Conservation (phyloP, 2,329 filamentous ascomycete species). For the Fusarium sp. region DNA sequence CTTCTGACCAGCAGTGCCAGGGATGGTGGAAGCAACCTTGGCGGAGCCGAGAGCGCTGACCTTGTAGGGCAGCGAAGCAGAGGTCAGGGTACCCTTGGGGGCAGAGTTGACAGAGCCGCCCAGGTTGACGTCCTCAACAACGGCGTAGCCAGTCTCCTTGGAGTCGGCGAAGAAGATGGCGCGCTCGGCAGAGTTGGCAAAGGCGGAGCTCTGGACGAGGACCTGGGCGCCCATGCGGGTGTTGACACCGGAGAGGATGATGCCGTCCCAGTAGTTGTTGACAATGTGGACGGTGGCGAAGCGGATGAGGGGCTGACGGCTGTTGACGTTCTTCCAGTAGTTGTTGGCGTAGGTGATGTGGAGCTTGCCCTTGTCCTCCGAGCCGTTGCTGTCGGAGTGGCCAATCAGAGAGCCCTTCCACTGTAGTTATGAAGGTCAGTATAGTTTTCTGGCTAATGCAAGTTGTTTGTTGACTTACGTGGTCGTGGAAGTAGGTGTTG, state of each 20-base stretch:
- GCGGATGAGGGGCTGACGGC: slow-evolving; percentile 70
- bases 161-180: slow-evolving; percentile 56
- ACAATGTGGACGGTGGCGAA: slow-evolving; percentile 75
- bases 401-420: slow-evolving; percentile 71
- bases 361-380: slow-evolving; percentile 70
- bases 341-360: slow-evolving; percentile 75
- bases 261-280: slow-evolving; percentile 63
- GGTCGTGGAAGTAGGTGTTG: slow-evolving; percentile 48
- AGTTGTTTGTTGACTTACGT: slow-evolving; percentile 32
- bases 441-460: neutral
- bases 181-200: slow-evolving; percentile 53
- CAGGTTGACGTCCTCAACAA: slow-evolving; percentile 55
- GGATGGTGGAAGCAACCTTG: slow-evolving; percentile 58
- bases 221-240: slow-evolving; percentile 67
- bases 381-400: slow-evolving; percentile 68
- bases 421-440: neutral
- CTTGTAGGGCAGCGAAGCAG: slow-evolving; percentile 65
- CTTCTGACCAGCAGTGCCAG: slow-evolving; percentile 53
- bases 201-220: slow-evolving; percentile 67
- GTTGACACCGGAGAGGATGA: slow-evolving; percentile 63
- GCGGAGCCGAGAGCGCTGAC: slow-evolving; percentile 57
- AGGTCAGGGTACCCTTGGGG: slow-evolving; percentile 61
- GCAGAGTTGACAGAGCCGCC: slow-evolving; percentile 55
- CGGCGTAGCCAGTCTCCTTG: slow-evolving; percentile 56
- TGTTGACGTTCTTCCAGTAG: slow-evolving; percentile 73